phyloP scores from a whole-genome alignment of 1,284 basidiomycete species.

The Rhodotorula sp. region DNA sequence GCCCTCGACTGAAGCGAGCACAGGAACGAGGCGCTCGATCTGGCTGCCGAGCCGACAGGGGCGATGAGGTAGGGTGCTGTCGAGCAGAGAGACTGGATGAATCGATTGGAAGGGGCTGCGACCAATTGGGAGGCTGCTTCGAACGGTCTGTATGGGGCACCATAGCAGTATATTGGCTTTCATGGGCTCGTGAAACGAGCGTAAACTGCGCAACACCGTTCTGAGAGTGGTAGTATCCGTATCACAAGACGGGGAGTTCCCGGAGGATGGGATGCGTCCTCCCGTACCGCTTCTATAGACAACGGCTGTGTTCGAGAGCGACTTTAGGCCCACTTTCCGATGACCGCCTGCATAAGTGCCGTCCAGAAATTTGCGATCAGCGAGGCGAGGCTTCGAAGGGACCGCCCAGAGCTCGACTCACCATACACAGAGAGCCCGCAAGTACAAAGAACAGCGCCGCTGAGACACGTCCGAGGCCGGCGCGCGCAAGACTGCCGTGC shows the following conservation, averaged over 20 bases:
- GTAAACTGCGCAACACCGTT: too few species aligned
- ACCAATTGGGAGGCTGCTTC: too few species aligned
- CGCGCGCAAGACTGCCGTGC: slow-evolving; percentile 29
- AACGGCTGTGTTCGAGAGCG: too few species aligned
- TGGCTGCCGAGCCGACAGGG: slow-evolving; percentile 3
- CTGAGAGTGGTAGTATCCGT: too few species aligned
- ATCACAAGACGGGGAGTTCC: too few species aligned
- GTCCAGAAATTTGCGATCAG: slow-evolving; percentile 41
- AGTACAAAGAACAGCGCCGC: slow-evolving; percentile 26
- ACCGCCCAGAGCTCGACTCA: slow-evolving; percentile 25
- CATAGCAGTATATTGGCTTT: too few species aligned
- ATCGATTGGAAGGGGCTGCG: too few species aligned
- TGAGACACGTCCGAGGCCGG: background rate
- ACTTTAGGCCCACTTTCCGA: slow-evolving; percentile 49
- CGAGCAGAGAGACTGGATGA: slow-evolving; percentile 3
- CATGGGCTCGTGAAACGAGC: too few species aligned
- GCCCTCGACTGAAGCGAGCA: slow-evolving; percentile 12
- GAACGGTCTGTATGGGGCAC: too few species aligned
- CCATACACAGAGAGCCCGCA: slow-evolving; percentile 32
- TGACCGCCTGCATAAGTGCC: slow-evolving; percentile 46
- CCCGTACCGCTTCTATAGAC: too few species aligned
- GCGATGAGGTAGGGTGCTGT: slow-evolving; percentile 14
- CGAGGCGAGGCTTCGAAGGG: slow-evolving; percentile 41
- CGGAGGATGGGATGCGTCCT: too few species aligned
- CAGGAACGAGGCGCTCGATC: slow-evolving; percentile 1